phyloP scores from a whole-genome alignment of 768 basidiomycete genomes.

The Lentinula aciculospora region DNA sequence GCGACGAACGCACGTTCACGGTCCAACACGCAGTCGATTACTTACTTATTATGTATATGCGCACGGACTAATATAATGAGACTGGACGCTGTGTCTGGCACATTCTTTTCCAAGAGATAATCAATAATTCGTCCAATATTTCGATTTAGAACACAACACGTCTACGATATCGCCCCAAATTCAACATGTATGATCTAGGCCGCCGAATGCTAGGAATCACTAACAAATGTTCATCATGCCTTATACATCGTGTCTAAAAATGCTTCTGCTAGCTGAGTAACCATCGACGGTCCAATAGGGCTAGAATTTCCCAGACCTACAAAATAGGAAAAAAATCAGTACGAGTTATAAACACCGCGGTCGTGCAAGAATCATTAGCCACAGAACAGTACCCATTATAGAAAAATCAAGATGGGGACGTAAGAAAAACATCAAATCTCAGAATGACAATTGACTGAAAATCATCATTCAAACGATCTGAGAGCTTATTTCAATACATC shows the following conservation, averaged over 20 bases:
- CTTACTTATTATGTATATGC: too few species aligned
- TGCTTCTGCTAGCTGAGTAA: slow-evolving; percentile 68
- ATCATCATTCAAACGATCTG: background rate
- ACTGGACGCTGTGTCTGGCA: too few species aligned
- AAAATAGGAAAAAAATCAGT: background rate
- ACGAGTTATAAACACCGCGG: background rate
- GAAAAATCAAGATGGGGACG: background rate
- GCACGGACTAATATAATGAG: too few species aligned
- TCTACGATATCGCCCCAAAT: background rate
- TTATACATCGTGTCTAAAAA: slow-evolving; percentile 84
- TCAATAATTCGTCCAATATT: too few species aligned
- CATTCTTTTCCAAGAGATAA: too few species aligned
- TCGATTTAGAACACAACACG: too few species aligned
- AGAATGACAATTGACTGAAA: background rate
- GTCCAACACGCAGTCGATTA: too few species aligned
- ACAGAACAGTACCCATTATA: background rate
- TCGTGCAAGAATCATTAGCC: too few species aligned
- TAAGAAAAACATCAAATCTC: background rate
- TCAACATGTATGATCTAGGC: background rate
- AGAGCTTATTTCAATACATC: background rate
- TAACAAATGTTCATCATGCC: slow-evolving; percentile 34
- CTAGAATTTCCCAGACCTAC: slow-evolving; percentile 79
- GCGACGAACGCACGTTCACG: too few species aligned
- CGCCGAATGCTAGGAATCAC: background rate
- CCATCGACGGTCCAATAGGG: slow-evolving; percentile 75